Evolutionary conservation across 495 filamentous ascomycete species (phyloP).

Genomic region (Lasiosphaeria miniovina): DNA sequence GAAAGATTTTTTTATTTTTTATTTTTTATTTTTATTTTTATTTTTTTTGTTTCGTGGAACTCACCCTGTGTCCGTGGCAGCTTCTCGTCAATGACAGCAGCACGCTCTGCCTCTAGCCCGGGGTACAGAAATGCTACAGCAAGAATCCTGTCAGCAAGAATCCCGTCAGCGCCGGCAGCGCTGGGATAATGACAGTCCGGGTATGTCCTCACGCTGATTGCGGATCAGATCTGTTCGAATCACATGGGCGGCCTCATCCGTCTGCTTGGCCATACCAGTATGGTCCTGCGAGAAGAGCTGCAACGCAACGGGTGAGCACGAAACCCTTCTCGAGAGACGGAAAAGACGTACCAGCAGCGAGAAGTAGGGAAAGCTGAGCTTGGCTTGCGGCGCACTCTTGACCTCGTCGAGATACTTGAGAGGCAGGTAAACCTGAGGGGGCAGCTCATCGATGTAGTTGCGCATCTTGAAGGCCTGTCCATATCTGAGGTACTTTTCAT

Average conservation of each 20-base stretch:
- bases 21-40: no score
- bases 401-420: conserved; percentile 12
- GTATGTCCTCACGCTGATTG: conserved; percentile 3
- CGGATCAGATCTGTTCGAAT: conserved; percentile 8
- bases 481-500: conserved; percentile 10
- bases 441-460: conserved; percentile 13
- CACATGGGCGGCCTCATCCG: conserved; percentile 9
- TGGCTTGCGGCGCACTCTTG: conserved; percentile 8
- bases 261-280: conserved; percentile 10
- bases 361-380: conserved; percentile 9
- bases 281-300: conserved; percentile 11
- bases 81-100: neutral
- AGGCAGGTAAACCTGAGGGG: conserved; percentile 9
- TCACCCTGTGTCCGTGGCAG: neutral
- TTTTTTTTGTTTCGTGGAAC: no score
- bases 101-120: neutral
- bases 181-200: neutral
- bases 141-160: neutral
- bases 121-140: neutral
- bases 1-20: no score
- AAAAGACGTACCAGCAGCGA: conserved; percentile 4
- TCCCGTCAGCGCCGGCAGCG: neutral
- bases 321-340: neutral
- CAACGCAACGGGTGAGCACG: neutral
- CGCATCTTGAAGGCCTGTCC: conserved; percentile 12